Conservation (phyloP, 108 stramenopile species). For the Phaeodactylum tricornutum region DNA sequence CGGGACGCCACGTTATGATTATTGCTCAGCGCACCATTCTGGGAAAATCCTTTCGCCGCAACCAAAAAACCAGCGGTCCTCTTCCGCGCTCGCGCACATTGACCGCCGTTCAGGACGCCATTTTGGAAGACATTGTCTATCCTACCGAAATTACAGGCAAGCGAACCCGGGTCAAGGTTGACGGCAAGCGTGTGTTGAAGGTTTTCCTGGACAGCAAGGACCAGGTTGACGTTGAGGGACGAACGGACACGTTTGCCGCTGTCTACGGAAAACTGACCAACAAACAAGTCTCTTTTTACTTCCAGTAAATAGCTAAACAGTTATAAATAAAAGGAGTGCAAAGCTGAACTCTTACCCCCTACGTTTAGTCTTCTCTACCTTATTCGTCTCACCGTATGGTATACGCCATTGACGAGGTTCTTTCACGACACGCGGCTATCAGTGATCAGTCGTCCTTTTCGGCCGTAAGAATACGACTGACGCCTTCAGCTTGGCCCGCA, state of each 20-base stretch:
- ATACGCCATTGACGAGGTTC: too few species aligned
- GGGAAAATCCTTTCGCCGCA: constrained; percentile 87
- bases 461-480: constrained; percentile 3
- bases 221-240: constrained; percentile 92
- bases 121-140: constrained; percentile 98
- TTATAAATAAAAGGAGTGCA: background rate
- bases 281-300: constrained; percentile 93
- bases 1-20: constrained; percentile 92
- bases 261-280: constrained; percentile 99
- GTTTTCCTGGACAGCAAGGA: constrained; percentile 96
- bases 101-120: constrained; percentile 96
- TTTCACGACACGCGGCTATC: too few species aligned
- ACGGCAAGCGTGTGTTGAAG: constrained; percentile 94
- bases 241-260: constrained; percentile 92
- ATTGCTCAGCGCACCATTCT: constrained; percentile 98
- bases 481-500: constrained; percentile 7
- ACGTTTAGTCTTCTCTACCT: too few species aligned
- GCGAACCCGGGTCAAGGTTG: constrained; percentile 95
- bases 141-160: constrained; percentile 99
- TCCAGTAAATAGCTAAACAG: constrained; percentile 29
- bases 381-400: too few species aligned
- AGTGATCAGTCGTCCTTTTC: constrained; percentile 5
- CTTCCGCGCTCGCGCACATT: constrained; percentile 96
- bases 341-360: background rate
- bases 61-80: constrained; percentile 83